Percentiles rank a stretch among this genome's conserved stretches.
Conservation (phyloP, 345 rosid species). For the Geranium brycei region DNA sequence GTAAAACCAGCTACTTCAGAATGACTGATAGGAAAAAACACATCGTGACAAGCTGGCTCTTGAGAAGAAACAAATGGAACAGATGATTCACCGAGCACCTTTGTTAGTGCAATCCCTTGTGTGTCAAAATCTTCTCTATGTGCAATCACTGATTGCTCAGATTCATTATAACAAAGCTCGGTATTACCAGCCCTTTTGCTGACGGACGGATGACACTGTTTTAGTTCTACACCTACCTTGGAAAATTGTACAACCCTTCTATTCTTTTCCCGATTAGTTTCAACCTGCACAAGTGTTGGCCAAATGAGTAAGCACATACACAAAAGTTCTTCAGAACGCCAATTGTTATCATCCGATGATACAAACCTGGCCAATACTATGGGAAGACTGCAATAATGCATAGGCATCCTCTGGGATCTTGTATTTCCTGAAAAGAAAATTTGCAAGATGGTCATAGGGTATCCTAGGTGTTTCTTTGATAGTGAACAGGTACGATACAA, state of each 20-base stretch:
- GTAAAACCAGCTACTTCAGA: slow-evolving; percentile 15
- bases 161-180: not conserved
- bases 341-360: not conserved
- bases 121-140: not conserved
- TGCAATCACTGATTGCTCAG: not conserved
- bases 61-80: slow-evolving; percentile 12
- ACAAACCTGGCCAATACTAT: slow-evolving; percentile 52
- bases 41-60: slow-evolving; percentile 8
- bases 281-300: slow-evolving; percentile 27
- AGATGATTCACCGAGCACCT: slow-evolving; percentile 6
- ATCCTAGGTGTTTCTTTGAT: not conserved
- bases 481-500: not conserved
- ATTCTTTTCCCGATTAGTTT: slow-evolving; percentile 48
- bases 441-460: not conserved
- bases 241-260: slow-evolving; percentile 42
- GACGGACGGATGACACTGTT: slow-evolving; percentile 15
- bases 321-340: not conserved
- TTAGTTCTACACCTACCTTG: slow-evolving; percentile 42
- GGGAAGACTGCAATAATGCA: slow-evolving; percentile 55
- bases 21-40: slow-evolving; percentile 7
- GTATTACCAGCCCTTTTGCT: slow-evolving; percentile 10
- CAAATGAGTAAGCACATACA: not conserved
- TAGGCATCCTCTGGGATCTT: slow-evolving; percentile 50
- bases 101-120: slow-evolving; percentile 12
- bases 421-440: slow-evolving; percentile 38